Percentiles rank a stretch among this genome's conserved stretches.
Conservation (phyloP, 495 filamentous ascomycete species). For the Aspergillus heteromorphus region DNA sequence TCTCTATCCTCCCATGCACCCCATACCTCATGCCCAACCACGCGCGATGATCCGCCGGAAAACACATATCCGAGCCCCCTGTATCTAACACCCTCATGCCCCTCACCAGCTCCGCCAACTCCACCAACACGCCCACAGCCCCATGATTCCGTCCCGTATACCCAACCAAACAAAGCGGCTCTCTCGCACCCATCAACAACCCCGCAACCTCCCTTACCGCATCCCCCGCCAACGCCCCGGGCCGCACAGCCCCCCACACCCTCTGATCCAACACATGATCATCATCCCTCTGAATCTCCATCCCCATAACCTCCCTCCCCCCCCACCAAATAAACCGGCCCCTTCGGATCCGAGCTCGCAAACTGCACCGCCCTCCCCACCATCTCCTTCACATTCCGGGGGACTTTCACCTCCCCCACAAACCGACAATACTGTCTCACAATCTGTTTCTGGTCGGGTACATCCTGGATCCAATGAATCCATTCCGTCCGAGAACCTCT, state of each 20-base stretch:
- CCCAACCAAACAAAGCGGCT: slow-evolving; percentile 71
- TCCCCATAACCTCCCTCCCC: slow-evolving; percentile 83
- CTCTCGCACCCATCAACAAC: slow-evolving; percentile 60
- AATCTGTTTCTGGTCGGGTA: slow-evolving; percentile 85
- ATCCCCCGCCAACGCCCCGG: slow-evolving; percentile 59
- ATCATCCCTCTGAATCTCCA: slow-evolving; percentile 72
- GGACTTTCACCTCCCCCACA: slow-evolving; percentile 76
- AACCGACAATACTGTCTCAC: slow-evolving; percentile 87
- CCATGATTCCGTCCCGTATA: slow-evolving; percentile 70
- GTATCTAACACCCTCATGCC: slow-evolving; percentile 79
- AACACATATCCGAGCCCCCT: slow-evolving; percentile 84
- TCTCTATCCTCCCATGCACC: slow-evolving; percentile 59
- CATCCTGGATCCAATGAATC: slow-evolving; percentile 93
- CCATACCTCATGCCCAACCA: slow-evolving; percentile 71
- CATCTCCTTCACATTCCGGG: slow-evolving; percentile 88
- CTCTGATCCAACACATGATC: slow-evolving; percentile 62
- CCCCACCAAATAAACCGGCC: slow-evolving; percentile 76
- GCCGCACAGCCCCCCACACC: slow-evolving; percentile 66
- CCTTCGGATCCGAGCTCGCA: slow-evolving; percentile 68
- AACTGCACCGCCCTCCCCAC: slow-evolving; percentile 82
- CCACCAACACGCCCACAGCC: slow-evolving; percentile 60
- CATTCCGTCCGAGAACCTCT: slow-evolving; percentile 81
- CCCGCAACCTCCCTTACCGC: slow-evolving; percentile 62
- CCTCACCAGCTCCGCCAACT: slow-evolving; percentile 67
- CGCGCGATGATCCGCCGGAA: slow-evolving; percentile 66